Evolutionary conservation across 83 land plant genomes (phyloP).

Genomic region (Diphasiastrum complanatum): DNA sequence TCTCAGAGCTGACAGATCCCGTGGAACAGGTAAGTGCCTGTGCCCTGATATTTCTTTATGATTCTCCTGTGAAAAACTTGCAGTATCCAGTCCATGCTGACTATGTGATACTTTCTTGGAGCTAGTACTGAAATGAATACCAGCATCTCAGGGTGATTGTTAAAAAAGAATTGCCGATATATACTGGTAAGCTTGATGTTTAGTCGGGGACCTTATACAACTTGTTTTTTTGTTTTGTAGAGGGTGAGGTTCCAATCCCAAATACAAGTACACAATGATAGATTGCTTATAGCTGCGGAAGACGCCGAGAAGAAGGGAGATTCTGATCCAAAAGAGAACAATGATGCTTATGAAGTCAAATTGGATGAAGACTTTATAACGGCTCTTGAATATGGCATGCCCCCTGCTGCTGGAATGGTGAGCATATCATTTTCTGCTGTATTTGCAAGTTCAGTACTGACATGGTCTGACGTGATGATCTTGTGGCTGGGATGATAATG

Average conservation of each 20-base stretch:
- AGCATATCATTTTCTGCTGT: background rate
- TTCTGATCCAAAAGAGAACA: constrained; percentile 19
- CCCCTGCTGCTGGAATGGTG: constrained; percentile 96
- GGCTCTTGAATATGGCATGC: constrained; percentile 92
- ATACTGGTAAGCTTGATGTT: too few species aligned
- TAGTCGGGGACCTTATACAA: too few species aligned
- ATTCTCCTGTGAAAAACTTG: background rate
- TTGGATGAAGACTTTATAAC: constrained; percentile 82
- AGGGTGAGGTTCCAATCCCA: constrained; percentile 68
- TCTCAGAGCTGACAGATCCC: constrained; percentile 89
- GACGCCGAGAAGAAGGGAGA: constrained; percentile 18
- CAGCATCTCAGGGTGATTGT: too few species aligned
- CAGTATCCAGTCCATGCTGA: too few species aligned
- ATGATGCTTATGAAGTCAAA: constrained; percentile 70
- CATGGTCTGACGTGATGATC: too few species aligned
- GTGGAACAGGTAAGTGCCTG: constrained; percentile 58
- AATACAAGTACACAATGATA: constrained; percentile 62
- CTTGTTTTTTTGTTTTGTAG: constrained; percentile 24
- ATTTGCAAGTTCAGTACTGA: too few species aligned
- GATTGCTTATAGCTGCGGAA: constrained; percentile 31
- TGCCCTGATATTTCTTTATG: background rate
- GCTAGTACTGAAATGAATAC: too few species aligned
- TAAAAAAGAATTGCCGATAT: too few species aligned
- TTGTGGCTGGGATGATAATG: too few species aligned
- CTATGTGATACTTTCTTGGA: too few species aligned